Conservation (phyloP, 805 yeast species). For the Brettanomyces custersianus region DNA sequence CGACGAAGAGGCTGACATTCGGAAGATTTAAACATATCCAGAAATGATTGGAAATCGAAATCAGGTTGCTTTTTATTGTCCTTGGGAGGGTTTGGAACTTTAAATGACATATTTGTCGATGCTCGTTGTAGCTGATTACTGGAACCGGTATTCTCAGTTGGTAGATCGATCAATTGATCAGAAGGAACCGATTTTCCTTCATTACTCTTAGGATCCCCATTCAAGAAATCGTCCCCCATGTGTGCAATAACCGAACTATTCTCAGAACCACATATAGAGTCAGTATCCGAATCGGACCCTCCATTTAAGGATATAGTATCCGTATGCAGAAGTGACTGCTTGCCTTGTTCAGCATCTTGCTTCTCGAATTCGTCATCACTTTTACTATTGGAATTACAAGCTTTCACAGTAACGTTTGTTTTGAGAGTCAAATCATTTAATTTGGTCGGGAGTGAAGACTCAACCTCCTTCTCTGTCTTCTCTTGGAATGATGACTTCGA, state of each 20-base stretch:
- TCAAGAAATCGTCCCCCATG: neutral
- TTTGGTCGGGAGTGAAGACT: too few relatives aligned
- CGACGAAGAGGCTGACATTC: constrained; percentile 84
- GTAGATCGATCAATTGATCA: neutral
- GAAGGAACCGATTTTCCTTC: neutral
- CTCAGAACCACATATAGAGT: neutral
- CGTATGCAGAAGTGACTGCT: neutral
- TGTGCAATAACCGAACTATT: neutral
- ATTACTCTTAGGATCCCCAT: neutral
- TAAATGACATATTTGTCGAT: constrained; percentile 1
- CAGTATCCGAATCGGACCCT: neutral
- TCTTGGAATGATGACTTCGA: neutral
- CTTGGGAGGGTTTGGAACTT: constrained; percentile 23
- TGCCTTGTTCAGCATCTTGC: neutral
- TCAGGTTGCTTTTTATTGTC: constrained; percentile 24
- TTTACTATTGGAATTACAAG: neutral
- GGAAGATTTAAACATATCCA: constrained; percentile 59
- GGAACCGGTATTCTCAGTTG: too few relatives aligned
- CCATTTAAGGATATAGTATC: constrained; percentile 1
- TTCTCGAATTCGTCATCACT: neutral
- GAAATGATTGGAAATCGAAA: constrained; percentile 80
- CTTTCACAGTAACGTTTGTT: neutral
- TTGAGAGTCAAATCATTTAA: neutral
- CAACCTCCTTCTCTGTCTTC: neutral
- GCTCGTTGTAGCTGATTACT: too few relatives aligned